phyloP scores from a whole-genome alignment of 768 basidiomycete species.

The Dentipellis fragilis region DNA sequence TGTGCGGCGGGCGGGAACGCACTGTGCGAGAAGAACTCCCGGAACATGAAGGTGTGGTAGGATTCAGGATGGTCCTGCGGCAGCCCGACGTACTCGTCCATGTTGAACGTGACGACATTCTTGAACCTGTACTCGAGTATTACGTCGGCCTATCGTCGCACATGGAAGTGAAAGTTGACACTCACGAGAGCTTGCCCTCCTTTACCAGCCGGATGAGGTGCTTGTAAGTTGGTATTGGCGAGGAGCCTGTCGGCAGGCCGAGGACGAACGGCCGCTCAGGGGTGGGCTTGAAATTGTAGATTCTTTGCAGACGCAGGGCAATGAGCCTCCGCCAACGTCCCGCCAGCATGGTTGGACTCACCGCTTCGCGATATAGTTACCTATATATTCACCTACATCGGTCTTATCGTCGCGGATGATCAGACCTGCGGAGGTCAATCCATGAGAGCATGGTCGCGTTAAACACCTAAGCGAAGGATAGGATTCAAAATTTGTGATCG shows the following conservation, averaged over 20 bases:
- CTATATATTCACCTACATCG: conserved; percentile 72
- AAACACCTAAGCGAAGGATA: not conserved
- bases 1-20: conserved; percentile 15
- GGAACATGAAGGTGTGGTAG: conserved; percentile 95
- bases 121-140: conserved; percentile 48
- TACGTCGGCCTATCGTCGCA: not conserved
- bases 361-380: conserved; percentile 72
- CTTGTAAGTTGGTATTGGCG: conserved; percentile 85
- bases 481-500: not conserved
- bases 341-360: conserved; percentile 17
- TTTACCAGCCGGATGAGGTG: conserved; percentile 71
- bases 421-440: conserved; percentile 40
- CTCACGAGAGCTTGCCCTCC: conserved; percentile 66
- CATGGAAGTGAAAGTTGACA: conserved; percentile 6
- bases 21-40: conserved; percentile 84
- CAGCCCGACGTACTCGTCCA: conserved; percentile 90
- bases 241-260: conserved; percentile 83
- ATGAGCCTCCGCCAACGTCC: too few relatives aligned
- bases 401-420: conserved; percentile 71
- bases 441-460: not conserved
- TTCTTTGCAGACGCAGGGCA: conserved; percentile 24
- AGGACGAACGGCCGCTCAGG: conserved; percentile 72
- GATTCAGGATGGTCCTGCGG: conserved; percentile 76
- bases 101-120: conserved; percentile 84
- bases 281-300: conserved; percentile 73